These are phyloP conservation scores for Lablab purpureus DNA, from an alignment of 306 rosid species.

Conservation along the genomic window DNA sequence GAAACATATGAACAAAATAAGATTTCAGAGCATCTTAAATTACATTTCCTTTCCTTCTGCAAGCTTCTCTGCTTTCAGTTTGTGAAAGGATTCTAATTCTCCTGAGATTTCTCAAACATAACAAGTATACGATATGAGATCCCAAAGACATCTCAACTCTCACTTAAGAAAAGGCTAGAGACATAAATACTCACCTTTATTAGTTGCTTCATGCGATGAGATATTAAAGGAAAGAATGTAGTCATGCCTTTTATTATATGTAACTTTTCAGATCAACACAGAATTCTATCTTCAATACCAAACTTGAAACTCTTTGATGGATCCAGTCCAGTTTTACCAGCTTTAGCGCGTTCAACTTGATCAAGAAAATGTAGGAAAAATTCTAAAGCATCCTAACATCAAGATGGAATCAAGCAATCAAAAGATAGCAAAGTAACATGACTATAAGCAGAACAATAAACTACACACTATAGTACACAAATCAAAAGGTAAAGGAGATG, in stretches of 20 bases:
- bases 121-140: conserved; percentile 40
- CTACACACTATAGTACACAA: too few relatives aligned
- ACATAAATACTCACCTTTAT: conserved; percentile 79
- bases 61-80: conserved; percentile 74
- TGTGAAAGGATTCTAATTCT: conserved; percentile 77
- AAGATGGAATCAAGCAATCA: too few relatives aligned
- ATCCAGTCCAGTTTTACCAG: conserved; percentile 70
- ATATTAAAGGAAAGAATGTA: conserved; percentile 83
- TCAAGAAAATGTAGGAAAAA: too few relatives aligned
- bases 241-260: conserved; percentile 84
- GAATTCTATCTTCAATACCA: conserved; percentile 83
- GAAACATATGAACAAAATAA: conserved; percentile 30
- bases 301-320: conserved; percentile 90
- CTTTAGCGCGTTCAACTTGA: conserved; percentile 76
- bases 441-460: too few relatives aligned
- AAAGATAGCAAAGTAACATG: too few relatives aligned
- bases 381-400: too few relatives aligned
- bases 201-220: conserved; percentile 86
- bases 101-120: conserved; percentile 63
- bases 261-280: conserved; percentile 93
- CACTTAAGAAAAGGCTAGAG: conserved; percentile 27
- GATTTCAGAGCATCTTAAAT: conserved; percentile 51
- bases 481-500: too few relatives aligned
- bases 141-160: conserved; percentile 12
- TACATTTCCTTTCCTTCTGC: conserved; percentile 92